Evolutionary conservation across 768 basidiomycete genomes (phyloP).

Genomic region (Calvatia gigantea): DNA sequence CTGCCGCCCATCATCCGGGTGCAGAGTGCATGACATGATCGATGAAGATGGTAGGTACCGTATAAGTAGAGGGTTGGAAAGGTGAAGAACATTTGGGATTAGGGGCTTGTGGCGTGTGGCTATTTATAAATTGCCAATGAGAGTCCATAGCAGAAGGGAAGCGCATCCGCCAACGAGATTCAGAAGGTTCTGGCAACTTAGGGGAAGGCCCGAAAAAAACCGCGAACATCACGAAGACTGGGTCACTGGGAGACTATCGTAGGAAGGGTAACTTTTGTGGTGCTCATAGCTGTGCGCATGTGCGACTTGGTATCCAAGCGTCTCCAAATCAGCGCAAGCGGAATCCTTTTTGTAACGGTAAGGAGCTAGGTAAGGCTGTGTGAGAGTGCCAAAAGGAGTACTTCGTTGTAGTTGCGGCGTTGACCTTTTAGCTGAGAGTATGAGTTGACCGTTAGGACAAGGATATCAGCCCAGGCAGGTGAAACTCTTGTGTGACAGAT

Average conservation of each 20-base stretch:
- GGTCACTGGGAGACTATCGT: conserved; percentile 10
- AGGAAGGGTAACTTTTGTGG: conserved; percentile 4
- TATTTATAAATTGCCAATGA: conserved; percentile 12
- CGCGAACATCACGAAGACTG: conserved; percentile 9
- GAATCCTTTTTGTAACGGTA: conserved; percentile 2
- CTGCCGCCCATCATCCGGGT: conserved; percentile 6
- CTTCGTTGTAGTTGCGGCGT: conserved; percentile 10
- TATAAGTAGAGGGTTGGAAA: conserved; percentile 2
- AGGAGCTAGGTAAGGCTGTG: conserved; percentile 2
- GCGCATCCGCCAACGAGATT: conserved; percentile 6
- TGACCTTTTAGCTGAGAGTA: neutral
- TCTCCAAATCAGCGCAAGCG: conserved; percentile 9
- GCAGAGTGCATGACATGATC: conserved; percentile 8
- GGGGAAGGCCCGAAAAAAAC: neutral
- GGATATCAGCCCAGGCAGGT: conserved; percentile 12
- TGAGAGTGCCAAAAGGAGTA: conserved; percentile 1
- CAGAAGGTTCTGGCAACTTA: neutral
- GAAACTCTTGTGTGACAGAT: neutral
- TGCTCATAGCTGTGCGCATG: conserved; percentile 6
- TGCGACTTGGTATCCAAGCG: neutral
- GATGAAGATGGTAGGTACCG: neutral
- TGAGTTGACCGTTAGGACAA: conserved; percentile 10
- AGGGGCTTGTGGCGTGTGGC: conserved; percentile 2
- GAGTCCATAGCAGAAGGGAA: conserved; percentile 10
- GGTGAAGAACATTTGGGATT: conserved; percentile 11